Conservation (phyloP, 1,284 basidiomycete genomes). For the Cryptococcus depauperatus region DNA sequence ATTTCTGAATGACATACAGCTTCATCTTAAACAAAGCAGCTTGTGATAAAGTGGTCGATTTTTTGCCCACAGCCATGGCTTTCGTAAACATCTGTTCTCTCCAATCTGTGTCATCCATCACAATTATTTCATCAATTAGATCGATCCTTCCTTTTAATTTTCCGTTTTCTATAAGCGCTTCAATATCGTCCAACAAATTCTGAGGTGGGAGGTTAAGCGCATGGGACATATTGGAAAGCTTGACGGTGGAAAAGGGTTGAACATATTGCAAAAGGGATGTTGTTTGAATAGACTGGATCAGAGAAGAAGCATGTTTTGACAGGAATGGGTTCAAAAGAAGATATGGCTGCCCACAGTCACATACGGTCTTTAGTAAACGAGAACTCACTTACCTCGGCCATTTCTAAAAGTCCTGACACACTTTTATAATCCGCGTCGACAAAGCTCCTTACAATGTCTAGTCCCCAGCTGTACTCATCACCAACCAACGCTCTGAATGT, state of each 20-base stretch:
- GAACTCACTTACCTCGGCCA: slow-evolving; percentile 23
- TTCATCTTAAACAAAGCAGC: slow-evolving; percentile 31
- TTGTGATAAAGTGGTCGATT: slow-evolving; percentile 15
- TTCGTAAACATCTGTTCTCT: slow-evolving; percentile 23
- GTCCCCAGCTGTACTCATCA: slow-evolving; percentile 29
- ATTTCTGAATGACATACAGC: slow-evolving; percentile 20
- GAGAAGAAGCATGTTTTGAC: slow-evolving; percentile 11
- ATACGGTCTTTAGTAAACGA: background rate
- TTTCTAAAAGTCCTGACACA: slow-evolving; percentile 19
- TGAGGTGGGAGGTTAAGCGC: slow-evolving; percentile 23
- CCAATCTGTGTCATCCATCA: slow-evolving; percentile 18
- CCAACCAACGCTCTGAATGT: slow-evolving; percentile 29
- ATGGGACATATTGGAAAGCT: slow-evolving; percentile 29
- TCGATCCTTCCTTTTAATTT: slow-evolving; percentile 33
- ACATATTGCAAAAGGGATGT: slow-evolving; percentile 37
- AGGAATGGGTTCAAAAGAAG: slow-evolving; percentile 19
- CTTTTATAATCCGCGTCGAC: slow-evolving; percentile 34
- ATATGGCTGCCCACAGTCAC: slow-evolving; percentile 1
- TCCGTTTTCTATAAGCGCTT: slow-evolving; percentile 21
- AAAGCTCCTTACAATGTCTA: slow-evolving; percentile 32
- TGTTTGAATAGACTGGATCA: slow-evolving; percentile 26
- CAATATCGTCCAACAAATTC: slow-evolving; percentile 23
- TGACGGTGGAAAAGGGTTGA: slow-evolving; percentile 31
- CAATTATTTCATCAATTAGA: slow-evolving; percentile 33
- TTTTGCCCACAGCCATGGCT: slow-evolving; percentile 19